Percentiles rank a stretch among this genome's conserved stretches.
phyloP scores from a whole-genome alignment of 176 grass and related monocot species.

The Bolboschoenus planiculmis region DNA sequence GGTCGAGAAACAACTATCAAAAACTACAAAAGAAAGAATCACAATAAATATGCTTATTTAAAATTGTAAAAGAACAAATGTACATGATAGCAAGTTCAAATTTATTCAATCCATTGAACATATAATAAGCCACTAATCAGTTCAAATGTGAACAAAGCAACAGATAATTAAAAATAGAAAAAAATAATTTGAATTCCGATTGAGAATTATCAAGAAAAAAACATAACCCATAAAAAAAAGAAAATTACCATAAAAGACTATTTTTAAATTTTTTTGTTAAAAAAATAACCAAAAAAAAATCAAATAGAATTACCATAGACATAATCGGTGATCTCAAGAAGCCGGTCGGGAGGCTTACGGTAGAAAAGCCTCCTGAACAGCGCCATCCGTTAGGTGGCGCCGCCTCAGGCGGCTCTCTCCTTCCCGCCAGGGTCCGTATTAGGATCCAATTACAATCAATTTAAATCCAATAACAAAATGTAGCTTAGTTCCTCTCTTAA shows the following conservation, averaged over 20 bases:
- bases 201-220: neutral
- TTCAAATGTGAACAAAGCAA: neutral
- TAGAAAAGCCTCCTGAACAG: conserved; percentile 97
- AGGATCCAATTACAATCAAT: conserved; percentile 18
- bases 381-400: conserved; percentile 45
- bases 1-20: conserved; percentile 89
- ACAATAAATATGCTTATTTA: neutral
- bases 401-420: conserved; percentile 43
- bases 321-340: conserved; percentile 88
- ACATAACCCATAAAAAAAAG: neutral
- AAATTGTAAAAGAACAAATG: neutral
- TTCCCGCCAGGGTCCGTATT: conserved; percentile 3
- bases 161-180: neutral
- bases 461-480: neutral
- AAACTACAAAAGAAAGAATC: conserved; percentile 42
- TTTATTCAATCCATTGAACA: no score
- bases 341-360: conserved; percentile 85
- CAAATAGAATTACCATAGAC: conserved; percentile 61
- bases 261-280: neutral
- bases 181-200: neutral
- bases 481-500: neutral
- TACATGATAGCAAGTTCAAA: no score
- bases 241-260: neutral
- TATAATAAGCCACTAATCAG: no score
- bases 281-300: neutral